phyloP scores from a whole-genome alignment of 768 basidiomycete species.

The Suillus subaureus region DNA sequence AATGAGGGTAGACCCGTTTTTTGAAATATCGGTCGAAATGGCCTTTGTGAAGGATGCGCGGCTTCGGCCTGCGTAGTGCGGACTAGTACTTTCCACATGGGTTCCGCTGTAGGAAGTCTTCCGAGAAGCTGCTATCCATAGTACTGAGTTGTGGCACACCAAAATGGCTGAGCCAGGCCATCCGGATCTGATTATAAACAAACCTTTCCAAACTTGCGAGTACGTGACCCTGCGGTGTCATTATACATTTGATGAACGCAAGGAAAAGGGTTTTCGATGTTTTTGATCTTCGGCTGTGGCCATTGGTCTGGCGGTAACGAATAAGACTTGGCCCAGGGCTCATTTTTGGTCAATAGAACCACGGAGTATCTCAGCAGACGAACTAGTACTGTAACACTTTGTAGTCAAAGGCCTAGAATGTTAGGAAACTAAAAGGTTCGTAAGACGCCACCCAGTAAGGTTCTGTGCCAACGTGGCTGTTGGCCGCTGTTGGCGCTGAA shows the following conservation, averaged over 20 bases:
- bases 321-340: background rate
- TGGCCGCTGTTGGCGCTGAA: no score
- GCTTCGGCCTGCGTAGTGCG: background rate
- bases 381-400: background rate
- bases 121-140: background rate
- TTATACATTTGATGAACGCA: conserved; percentile 2
- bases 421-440: background rate
- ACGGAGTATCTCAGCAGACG: conserved; percentile 1
- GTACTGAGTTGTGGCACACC: background rate
- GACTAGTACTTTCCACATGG: background rate
- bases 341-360: background rate
- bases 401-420: conserved; percentile 1
- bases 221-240: conserved; percentile 4
- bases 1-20: conserved; percentile 7
- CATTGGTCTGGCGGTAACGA: conserved; percentile 7
- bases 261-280: background rate
- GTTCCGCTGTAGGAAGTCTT: background rate
- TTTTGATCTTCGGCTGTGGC: conserved; percentile 7
- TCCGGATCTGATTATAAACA: conserved; percentile 1
- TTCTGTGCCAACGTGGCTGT: background rate
- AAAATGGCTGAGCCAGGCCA: background rate
- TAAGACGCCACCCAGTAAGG: background rate
- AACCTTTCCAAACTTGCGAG: background rate
- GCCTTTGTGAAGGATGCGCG: background rate
- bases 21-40: conserved; percentile 5